Evolutionary conservation across 805 yeast species (phyloP), one percentile per base, ranked within the genome.

Genomic region (Lipomyces chichibuensis): DNA sequence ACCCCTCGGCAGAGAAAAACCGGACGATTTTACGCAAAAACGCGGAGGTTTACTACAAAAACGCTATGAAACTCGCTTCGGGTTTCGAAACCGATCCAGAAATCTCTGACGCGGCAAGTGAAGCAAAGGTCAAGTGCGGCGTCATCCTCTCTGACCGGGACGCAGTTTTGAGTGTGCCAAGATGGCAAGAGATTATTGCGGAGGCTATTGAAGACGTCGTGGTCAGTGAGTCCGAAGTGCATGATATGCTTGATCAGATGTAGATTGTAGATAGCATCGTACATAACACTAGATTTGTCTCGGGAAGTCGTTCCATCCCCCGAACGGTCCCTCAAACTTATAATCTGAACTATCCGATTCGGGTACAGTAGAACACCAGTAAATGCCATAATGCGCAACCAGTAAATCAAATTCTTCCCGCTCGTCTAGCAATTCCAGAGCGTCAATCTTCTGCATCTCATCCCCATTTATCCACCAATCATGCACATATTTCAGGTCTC

Each of bases 391-490:
- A 75, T 90, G 96, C 46, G 79, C 78, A 67, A 88, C 83, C 57
- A 90, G 79, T 52, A 90, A 77, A 62, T 80, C 77, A 74, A 90
- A 82, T 72, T 90, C 96, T 76, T 90, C 96, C 3, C 88, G 76
- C 75, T 90, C 96, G 75, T 90, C 96, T 25, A 90, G 80, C 70
- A 89, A 78, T 75, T 90, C 95, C 51, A 90, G 79, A 27, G 77
- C 70, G 64, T 81, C 80, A 0, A 89, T 82, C 37, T 89, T 74
- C 8, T 70, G 73, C 27, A 77, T 72, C 39, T 85, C 89, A 0
- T 73, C 74, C 0, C 51, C 59, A 9, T 69, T 69, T 2, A 86
- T 75, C 90, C 91, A 87, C 35, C 74, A 61, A 23, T 70, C 75
- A 62, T 76, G 75, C 14, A 80, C 73, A 64, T 64, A 76, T 63